Evolutionary conservation across 805 yeast genomes (phyloP).

Genomic region (Myxozyma monticola): DNA sequence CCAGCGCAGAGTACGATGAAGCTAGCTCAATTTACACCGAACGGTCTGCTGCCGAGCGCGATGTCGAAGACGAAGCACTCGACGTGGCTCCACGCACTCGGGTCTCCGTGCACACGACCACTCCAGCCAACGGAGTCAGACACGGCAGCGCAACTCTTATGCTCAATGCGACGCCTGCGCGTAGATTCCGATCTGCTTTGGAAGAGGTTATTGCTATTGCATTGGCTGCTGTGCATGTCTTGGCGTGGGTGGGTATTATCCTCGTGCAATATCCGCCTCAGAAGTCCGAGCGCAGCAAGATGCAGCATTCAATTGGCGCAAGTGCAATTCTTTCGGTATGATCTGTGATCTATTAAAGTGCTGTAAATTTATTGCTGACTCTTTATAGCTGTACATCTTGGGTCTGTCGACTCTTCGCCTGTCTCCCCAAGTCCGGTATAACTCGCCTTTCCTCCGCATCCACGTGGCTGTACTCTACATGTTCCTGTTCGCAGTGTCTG

Average conservation of each 20-base stretch:
- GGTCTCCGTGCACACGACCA: neutral
- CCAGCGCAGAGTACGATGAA: constrained; percentile 25
- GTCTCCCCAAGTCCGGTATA: constrained; percentile 16
- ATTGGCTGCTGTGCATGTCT: constrained; percentile 14
- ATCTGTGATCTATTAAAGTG: neutral
- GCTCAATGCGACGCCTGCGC: constrained; percentile 11
- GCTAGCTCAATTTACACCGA: neutral
- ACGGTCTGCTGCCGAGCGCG: constrained; percentile 2
- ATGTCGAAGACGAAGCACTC: constrained; percentile 19
- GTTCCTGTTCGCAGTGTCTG: constrained; percentile 20
- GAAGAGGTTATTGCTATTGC: constrained; percentile 13
- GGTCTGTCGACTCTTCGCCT: constrained; percentile 30
- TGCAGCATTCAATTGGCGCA: neutral
- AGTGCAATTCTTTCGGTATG: constrained; percentile 16
- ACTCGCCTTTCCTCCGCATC: constrained; percentile 31
- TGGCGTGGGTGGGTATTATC: constrained; percentile 11
- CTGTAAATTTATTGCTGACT: neutral
- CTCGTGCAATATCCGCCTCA: constrained; percentile 18
- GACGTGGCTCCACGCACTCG: constrained; percentile 20
- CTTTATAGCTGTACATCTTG: constrained; percentile 33
- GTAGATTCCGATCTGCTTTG: constrained; percentile 16
- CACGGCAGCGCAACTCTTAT: too few relatives aligned
- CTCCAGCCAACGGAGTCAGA: too few relatives aligned
- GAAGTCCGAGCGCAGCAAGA: constrained; percentile 1
- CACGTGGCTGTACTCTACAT: constrained; percentile 34